phyloP scores from a whole-genome alignment of 148 eudicot species.

The Rhododendron simsii region DNA sequence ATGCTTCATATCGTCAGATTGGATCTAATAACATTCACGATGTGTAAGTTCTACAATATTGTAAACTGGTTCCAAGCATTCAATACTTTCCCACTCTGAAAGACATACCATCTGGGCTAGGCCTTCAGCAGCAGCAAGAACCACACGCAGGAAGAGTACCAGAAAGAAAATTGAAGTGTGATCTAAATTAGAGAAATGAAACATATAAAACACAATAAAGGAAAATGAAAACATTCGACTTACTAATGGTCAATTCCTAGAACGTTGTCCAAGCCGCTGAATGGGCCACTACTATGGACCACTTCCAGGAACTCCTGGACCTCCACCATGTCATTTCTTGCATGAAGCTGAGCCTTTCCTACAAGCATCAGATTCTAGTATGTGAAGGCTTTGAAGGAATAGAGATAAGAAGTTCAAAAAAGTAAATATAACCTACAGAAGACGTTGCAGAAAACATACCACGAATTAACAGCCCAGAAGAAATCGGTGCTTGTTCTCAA shows the following conservation, averaged over 20 bases:
- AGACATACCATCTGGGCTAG: not conserved
- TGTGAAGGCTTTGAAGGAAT: slow-evolving; percentile 28
- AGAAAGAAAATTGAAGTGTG: not conserved
- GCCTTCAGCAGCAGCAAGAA: not conserved
- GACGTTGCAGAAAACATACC: slow-evolving; percentile 71
- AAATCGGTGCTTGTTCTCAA: slow-evolving; percentile 70
- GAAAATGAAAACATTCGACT: slow-evolving; percentile 17
- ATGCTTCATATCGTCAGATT: no score
- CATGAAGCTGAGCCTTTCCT: slow-evolving; percentile 61
- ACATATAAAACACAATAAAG: not conserved
- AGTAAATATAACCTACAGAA: slow-evolving; percentile 39
- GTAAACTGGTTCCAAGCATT: not conserved
- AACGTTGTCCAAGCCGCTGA: slow-evolving; percentile 77
- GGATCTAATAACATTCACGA: no score
- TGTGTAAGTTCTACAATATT: not conserved
- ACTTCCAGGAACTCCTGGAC: slow-evolving; percentile 77
- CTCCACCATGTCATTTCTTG: slow-evolving; percentile 97
- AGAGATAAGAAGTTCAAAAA: not conserved
- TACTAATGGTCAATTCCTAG: slow-evolving; percentile 72
- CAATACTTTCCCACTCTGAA: not conserved
- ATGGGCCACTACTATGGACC: slow-evolving; percentile 80
- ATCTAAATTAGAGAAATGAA: not conserved
- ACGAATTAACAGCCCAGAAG: slow-evolving; percentile 55
- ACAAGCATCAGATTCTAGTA: slow-evolving; percentile 81
- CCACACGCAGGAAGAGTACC: not conserved